phyloP scores from a whole-genome alignment of 192 early-diverging fungal genomes.

The Coemansia sp. region DNA sequence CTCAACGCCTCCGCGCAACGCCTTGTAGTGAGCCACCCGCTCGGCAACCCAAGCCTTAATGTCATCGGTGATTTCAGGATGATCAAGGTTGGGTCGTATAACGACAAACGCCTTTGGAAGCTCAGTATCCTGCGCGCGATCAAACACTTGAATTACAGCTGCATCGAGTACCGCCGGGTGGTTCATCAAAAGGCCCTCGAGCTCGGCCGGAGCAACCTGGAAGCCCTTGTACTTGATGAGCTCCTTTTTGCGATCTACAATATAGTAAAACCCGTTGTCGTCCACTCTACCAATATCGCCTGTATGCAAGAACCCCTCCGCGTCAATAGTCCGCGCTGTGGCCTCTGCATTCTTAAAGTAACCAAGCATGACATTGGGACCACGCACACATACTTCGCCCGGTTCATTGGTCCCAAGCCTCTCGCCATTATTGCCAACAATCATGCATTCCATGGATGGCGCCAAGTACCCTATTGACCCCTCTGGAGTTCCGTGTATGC shows the following conservation, averaged over 20 bases:
- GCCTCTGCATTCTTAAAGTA: conserved; percentile 81
- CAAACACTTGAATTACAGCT: conserved; percentile 66
- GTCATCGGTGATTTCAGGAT: conserved; percentile 36
- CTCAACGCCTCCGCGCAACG: conserved; percentile 71
- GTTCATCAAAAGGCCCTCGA: conserved; percentile 72
- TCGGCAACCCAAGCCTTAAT: conserved; percentile 57
- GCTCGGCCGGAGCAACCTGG: conserved; percentile 83
- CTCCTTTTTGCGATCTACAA: conserved; percentile 82
- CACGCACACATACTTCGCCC: conserved; percentile 84
- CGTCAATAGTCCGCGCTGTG: conserved; percentile 65
- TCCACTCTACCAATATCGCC: conserved; percentile 77
- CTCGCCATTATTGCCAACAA: conserved; percentile 71
- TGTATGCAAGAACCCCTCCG: conserved; percentile 79
- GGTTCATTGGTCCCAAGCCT: conserved; percentile 59
- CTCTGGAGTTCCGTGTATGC: conserved; percentile 3
- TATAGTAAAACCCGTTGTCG: conserved; percentile 58
- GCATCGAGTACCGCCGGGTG: conserved; percentile 69
- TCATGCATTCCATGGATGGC: conserved; percentile 67
- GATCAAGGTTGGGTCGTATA: conserved; percentile 38
- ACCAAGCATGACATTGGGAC: conserved; percentile 84
- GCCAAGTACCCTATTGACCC: conserved; percentile 73
- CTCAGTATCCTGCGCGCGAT: conserved; percentile 61
- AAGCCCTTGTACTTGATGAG: conserved; percentile 92
- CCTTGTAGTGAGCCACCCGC: conserved; percentile 74
- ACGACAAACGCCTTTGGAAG: conserved; percentile 82